These are phyloP conservation scores for Prillingera fragicola DNA, from an alignment of 1,284 basidiomycete species.

Conservation along the genomic window DNA sequence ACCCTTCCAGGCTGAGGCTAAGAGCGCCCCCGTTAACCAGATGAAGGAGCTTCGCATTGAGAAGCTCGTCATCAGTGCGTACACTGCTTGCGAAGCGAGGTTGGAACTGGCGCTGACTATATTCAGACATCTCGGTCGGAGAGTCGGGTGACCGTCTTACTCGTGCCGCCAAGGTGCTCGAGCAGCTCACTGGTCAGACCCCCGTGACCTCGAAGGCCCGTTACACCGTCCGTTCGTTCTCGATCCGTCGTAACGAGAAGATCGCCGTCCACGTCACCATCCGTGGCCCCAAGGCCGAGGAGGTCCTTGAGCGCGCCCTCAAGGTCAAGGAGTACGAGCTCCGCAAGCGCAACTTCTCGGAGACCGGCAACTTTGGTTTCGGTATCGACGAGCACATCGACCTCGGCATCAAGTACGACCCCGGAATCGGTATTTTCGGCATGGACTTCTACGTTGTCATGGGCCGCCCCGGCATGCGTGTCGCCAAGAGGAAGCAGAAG, in stretches of 20 bases:
- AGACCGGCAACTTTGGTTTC: conserved; percentile 97
- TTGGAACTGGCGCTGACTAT: conserved; percentile 5
- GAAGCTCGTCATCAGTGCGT: conserved; percentile 99
- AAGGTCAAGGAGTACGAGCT: conserved; percentile 99
- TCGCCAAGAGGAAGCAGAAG: conserved; percentile 86
- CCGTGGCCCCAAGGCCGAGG: conserved; percentile 98
- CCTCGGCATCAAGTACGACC: conserved; percentile 96
- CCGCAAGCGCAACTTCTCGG: conserved; percentile 80
- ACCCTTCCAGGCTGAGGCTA: conserved; percentile 68
- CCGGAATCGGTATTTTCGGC: conserved; percentile 93
- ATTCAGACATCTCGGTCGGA: conserved; percentile 94
- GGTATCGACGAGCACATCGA: conserved; percentile 99
- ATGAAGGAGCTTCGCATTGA: conserved; percentile 97
- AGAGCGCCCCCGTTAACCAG: conserved; percentile 80
- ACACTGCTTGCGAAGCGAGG: conserved; percentile 1
- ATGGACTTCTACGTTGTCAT: conserved; percentile 99
- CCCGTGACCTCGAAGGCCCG: conserved; percentile 99
- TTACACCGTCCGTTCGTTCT: conserved; percentile 98
- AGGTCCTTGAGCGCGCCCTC: conserved; percentile 97
- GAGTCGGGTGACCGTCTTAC: conserved; percentile 99
- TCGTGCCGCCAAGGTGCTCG: conserved; percentile 97
- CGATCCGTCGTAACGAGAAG: conserved; percentile 99
- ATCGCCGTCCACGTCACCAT: conserved; percentile 99
- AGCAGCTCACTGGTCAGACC: conserved; percentile 98
- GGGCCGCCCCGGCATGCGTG: conserved; percentile 90